These are phyloP conservation scores for Cornus controversa DNA, from an alignment of 148 eudicot species.

Conservation along the genomic window DNA sequence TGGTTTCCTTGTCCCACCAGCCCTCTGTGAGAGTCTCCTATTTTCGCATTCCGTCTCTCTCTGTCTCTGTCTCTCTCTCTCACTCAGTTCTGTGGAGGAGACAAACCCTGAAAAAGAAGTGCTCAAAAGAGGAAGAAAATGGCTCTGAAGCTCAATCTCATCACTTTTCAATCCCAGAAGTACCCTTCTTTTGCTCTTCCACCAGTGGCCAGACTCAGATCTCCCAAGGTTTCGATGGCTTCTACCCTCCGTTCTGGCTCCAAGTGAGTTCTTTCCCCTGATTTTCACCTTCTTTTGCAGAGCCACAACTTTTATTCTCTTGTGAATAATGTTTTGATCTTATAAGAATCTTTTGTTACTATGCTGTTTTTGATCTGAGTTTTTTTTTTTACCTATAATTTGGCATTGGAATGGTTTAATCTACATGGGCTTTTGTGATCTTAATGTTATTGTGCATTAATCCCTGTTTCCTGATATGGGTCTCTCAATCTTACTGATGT, in stretches of 20 bases:
- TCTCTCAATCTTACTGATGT: not conserved
- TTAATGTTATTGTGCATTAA: not conserved
- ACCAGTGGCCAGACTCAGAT: conserved; percentile 25
- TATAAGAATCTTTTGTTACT: not conserved
- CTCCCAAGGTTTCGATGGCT: conserved; percentile 42
- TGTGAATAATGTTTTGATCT: not conserved
- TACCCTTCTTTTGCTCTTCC: conserved; percentile 28
- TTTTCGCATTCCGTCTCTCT: conserved; percentile 16
- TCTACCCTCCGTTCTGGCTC: conserved; percentile 38
- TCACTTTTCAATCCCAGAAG: conserved; percentile 27
- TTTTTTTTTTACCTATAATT: not conserved
- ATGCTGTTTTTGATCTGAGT: not conserved
- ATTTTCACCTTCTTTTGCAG: not conserved
- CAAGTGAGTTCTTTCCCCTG: conserved; percentile 22
- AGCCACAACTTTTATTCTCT: not conserved
- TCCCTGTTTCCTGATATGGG: not conserved
- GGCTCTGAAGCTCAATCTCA: conserved; percentile 37
- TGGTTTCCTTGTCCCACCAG: not conserved
- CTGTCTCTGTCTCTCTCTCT: too few species aligned
- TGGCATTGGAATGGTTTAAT: not conserved
- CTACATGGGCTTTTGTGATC: not conserved
- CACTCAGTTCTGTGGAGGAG: conserved; percentile 26
- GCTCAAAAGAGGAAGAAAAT: too few species aligned
- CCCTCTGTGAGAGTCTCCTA: not conserved
- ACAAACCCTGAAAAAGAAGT: conserved; percentile 5